phyloP scores from a whole-genome alignment of 2,329 filamentous ascomycete species.

The Biscogniauxia sp. region DNA sequence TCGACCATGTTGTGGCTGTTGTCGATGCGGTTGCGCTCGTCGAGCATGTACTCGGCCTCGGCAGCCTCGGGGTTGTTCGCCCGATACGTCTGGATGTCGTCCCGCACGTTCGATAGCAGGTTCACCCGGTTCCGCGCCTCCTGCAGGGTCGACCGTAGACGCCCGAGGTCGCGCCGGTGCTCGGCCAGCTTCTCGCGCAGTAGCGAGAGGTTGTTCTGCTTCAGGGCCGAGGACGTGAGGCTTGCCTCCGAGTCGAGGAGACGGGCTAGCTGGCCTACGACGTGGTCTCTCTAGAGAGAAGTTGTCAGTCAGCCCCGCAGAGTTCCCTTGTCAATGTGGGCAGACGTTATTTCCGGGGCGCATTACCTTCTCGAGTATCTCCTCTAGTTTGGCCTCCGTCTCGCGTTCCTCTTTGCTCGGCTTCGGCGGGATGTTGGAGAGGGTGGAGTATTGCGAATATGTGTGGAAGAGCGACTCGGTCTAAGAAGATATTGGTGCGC shows the following conservation, averaged over 20 bases:
- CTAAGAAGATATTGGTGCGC: conserved; percentile 42
- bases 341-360: background rate
- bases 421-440: conserved; percentile 74
- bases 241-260: conserved; percentile 90
- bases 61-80: conserved; percentile 75
- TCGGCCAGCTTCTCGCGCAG: conserved; percentile 87
- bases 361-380: conserved; percentile 75
- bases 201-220: conserved; percentile 91
- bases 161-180: conserved; percentile 77
- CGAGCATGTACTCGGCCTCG: conserved; percentile 96
- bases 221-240: conserved; percentile 86
- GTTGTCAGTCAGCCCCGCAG: conserved; percentile 12
- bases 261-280: conserved; percentile 78
- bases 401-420: conserved; percentile 80
- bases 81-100: conserved; percentile 88
- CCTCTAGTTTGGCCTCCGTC: conserved; percentile 78
- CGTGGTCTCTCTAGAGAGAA: conserved; percentile 66
- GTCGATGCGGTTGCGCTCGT: conserved; percentile 81
- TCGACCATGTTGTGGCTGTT: conserved; percentile 88
- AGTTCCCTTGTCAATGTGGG: conserved; percentile 4
- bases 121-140: conserved; percentile 85
- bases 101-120: conserved; percentile 83
- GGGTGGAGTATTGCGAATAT: conserved; percentile 88
- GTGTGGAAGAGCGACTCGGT: conserved; percentile 80
- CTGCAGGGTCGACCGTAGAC: conserved; percentile 69